Evolutionary conservation across 306 rosid species (phyloP).

Genomic region (Cercis canadensis): DNA sequence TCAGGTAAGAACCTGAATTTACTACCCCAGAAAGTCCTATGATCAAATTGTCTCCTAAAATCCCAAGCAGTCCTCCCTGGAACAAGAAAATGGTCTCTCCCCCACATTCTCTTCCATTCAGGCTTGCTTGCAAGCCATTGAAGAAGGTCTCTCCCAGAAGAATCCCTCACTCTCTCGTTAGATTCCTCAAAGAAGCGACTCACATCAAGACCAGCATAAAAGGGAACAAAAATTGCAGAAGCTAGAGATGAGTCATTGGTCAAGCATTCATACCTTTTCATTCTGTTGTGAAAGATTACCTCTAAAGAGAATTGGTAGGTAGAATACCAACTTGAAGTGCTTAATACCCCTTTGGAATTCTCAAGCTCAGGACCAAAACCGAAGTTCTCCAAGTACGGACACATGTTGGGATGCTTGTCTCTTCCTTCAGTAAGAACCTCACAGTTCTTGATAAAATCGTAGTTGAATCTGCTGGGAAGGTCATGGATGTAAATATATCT

Average conservation of each 20-base stretch:
- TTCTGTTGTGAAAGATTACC: constrained; percentile 77
- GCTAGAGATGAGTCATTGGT: constrained; percentile 69
- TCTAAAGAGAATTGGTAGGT: constrained; percentile 88
- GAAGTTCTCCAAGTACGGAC: no score
- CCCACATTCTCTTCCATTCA: constrained; percentile 81
- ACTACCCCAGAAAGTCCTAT: constrained; percentile 76
- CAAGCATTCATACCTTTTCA: constrained; percentile 71
- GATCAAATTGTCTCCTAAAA: constrained; percentile 72
- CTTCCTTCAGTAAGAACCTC: no score
- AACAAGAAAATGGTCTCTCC: constrained; percentile 85
- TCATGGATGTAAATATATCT: no score
- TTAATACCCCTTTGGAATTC: constrained; percentile 45
- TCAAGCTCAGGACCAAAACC: no score
- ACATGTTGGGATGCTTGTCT: no score
- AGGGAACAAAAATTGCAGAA: constrained; percentile 80
- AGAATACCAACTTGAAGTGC: constrained; percentile 59
- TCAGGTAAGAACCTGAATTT: constrained; percentile 76
- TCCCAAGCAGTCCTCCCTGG: constrained; percentile 94
- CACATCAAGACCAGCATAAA: constrained; percentile 87
- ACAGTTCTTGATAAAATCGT: no score
- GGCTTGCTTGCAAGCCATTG: constrained; percentile 49
- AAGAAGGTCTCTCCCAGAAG: constrained; percentile 62
- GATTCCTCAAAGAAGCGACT: constrained; percentile 46
- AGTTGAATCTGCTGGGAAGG: no score
- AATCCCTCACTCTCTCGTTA: constrained; percentile 45